A percentile compares a stretch with the other conserved stretches of the same genome.
phyloP scores from a whole-genome alignment of 2,329 filamentous ascomycete genomes.

The Colletotrichum lentis region DNA sequence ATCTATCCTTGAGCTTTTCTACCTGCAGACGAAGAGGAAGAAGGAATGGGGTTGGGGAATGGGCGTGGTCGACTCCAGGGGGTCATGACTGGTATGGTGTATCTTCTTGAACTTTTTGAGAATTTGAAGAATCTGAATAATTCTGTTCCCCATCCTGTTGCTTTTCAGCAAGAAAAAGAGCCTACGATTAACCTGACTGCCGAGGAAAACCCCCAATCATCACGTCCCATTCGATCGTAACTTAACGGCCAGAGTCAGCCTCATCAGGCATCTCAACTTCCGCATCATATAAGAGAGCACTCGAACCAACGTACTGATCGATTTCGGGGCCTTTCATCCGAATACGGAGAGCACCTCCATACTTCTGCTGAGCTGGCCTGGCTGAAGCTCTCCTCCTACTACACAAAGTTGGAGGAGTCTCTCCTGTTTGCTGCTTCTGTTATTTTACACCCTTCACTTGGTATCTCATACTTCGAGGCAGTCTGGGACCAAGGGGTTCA shows the following conservation, averaged over 20 bases:
- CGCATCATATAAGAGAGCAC: neutral
- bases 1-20: neutral
- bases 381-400: neutral
- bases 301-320: neutral
- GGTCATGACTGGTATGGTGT: slow-evolving; percentile 12
- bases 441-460: neutral
- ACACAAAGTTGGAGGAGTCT: neutral
- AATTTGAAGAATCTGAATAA: slow-evolving; percentile 8
- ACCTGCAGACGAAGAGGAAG: neutral
- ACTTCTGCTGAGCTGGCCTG: neutral
- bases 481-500: neutral
- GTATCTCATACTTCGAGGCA: neutral
- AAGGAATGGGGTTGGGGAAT: neutral
- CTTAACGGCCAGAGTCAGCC: neutral
- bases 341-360: neutral
- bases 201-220: neutral
- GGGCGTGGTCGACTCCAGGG: neutral
- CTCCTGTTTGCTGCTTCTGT: neutral
- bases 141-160: neutral
- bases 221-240: neutral
- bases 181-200: neutral
- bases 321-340: neutral
- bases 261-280: neutral
- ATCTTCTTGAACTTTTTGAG: slow-evolving; percentile 5
- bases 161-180: neutral